Conservation (phyloP, 83 land plant genomes). For the Picea abies region DNA sequence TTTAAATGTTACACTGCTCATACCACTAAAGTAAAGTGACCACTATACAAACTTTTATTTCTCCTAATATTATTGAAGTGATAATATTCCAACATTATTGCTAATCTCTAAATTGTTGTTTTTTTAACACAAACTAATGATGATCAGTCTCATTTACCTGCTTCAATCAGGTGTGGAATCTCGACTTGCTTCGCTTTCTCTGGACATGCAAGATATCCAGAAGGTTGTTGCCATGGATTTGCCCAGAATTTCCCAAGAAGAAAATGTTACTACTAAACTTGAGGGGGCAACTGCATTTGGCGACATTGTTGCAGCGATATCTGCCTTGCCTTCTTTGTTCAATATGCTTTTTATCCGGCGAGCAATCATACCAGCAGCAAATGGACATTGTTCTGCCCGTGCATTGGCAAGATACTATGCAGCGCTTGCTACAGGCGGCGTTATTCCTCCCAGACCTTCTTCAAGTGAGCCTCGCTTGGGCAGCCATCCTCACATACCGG, state of each 20-base stretch:
- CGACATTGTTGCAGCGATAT: slow-evolving; percentile 36
- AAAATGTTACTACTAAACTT: slow-evolving; percentile 4
- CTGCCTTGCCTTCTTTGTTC: slow-evolving; percentile 67
- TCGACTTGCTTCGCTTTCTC: slow-evolving; percentile 83
- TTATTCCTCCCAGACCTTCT: slow-evolving; percentile 63
- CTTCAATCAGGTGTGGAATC: slow-evolving; percentile 80
- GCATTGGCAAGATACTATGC: slow-evolving; percentile 97
- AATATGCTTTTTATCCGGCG: slow-evolving; percentile 80
- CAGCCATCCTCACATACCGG: slow-evolving; percentile 78
- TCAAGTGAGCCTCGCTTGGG: slow-evolving; percentile 75
- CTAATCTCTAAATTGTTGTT: not conserved
- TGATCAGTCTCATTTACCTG: not conserved
- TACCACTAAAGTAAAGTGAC: too few species aligned
- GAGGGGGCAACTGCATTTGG: slow-evolving; percentile 8
- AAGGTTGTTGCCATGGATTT: slow-evolving; percentile 20
- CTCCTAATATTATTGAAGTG: too few species aligned
- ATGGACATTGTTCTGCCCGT: slow-evolving; percentile 98
- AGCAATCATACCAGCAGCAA: slow-evolving; percentile 94
- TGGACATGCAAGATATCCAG: slow-evolving; percentile 57
- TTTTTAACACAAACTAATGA: not conserved
- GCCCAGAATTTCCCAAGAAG: not conserved
- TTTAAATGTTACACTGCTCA: too few species aligned
- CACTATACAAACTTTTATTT: too few species aligned
- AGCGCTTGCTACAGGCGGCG: slow-evolving; percentile 69
- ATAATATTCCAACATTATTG: not conserved